Conservation (phyloP, 2,329 filamentous ascomycete species). For the Pseudogymnoascus sp. region DNA sequence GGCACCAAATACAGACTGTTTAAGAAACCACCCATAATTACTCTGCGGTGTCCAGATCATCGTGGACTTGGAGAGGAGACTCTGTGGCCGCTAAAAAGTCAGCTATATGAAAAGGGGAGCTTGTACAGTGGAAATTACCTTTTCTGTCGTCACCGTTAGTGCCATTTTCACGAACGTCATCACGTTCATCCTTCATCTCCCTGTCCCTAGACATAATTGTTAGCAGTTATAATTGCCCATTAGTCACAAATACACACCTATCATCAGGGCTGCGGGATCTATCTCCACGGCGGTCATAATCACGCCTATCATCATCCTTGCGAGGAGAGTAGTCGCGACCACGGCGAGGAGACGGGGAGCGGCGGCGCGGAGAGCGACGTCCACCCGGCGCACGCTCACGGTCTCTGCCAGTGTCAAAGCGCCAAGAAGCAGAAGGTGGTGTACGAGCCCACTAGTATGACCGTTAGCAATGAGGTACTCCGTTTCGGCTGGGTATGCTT, state of each 20-base stretch:
- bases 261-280: slow-evolving; percentile 64
- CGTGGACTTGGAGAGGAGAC: slow-evolving; percentile 73
- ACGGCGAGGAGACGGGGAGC: slow-evolving; percentile 49
- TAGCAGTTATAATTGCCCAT: neutral
- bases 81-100: slow-evolving; percentile 46
- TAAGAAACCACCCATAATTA: slow-evolving; percentile 27
- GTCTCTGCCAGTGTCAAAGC: slow-evolving; percentile 86
- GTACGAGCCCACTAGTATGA: slow-evolving; percentile 82
- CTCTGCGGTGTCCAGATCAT: slow-evolving; percentile 94
- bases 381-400: slow-evolving; percentile 48
- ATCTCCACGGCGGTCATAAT: slow-evolving; percentile 65
- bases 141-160: slow-evolving; percentile 86
- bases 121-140: slow-evolving; percentile 45
- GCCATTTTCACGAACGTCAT: slow-evolving; percentile 63
- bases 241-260: slow-evolving; percentile 34
- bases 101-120: neutral
- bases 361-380: slow-evolving; percentile 55
- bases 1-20: neutral
- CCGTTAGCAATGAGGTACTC: neutral
- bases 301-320: slow-evolving; percentile 80
- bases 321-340: slow-evolving; percentile 71
- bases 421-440: slow-evolving; percentile 95
- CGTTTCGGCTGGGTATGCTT: slow-evolving; percentile 26
- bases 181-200: slow-evolving; percentile 46
- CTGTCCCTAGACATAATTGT: slow-evolving; percentile 30